phyloP scores from a whole-genome alignment of 2,329 filamentous ascomycete species.

The Aspergillus novofumigatus region DNA sequence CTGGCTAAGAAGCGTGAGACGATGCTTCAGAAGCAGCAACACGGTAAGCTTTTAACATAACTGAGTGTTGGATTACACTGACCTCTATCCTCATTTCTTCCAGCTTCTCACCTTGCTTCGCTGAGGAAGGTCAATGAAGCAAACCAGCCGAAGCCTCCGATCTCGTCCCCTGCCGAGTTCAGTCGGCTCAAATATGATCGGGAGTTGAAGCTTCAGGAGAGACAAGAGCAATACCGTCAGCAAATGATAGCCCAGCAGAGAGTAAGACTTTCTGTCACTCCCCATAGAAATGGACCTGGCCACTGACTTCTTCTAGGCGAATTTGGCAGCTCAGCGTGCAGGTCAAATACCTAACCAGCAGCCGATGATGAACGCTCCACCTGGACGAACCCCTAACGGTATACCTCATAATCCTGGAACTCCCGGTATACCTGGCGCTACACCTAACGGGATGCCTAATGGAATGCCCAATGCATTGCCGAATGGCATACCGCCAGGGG shows the following conservation, averaged over 20 bases:
- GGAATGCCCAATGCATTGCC: constrained; percentile 41
- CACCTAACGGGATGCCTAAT: constrained; percentile 44
- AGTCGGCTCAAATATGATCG: constrained; percentile 84
- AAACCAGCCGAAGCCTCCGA: constrained; percentile 54
- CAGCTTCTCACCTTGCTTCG: constrained; percentile 65
- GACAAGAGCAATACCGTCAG: constrained; percentile 57
- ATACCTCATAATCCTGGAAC: constrained; percentile 32
- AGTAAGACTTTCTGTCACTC: constrained; percentile 31
- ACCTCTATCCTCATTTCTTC: constrained; percentile 4
- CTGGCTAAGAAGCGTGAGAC: constrained; percentile 91
- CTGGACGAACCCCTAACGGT: constrained; percentile 38
- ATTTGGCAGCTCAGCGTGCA: constrained; percentile 40
- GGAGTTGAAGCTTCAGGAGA: constrained; percentile 63
- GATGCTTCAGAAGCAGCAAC: constrained; percentile 78
- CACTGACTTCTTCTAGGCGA: constrained; percentile 29
- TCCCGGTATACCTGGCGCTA: constrained; percentile 35
- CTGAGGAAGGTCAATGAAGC: constrained; percentile 76
- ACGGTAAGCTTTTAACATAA: constrained; percentile 45
- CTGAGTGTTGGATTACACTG: neutral
- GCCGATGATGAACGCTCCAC: constrained; percentile 29
- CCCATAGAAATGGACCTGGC: neutral
- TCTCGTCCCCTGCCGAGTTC: constrained; percentile 82
- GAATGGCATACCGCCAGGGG: constrained; percentile 41
- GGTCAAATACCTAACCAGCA: constrained; percentile 41
- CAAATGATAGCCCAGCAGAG: constrained; percentile 57